Percentiles rank a stretch among this genome's conserved stretches.
Conservation (phyloP, 805 yeast genomes). For the Nakazawaea wyomingensis region DNA sequence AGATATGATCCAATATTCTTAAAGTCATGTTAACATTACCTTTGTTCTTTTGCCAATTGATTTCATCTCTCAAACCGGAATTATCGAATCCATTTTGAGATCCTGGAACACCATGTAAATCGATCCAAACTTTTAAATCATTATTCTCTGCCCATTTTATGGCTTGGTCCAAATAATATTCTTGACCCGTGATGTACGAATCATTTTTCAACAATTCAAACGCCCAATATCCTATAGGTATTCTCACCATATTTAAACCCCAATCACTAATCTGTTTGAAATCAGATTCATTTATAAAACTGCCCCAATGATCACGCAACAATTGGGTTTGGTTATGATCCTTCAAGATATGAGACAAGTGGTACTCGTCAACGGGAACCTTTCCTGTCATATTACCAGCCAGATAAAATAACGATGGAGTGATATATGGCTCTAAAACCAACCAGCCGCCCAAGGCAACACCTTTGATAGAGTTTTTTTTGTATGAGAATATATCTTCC, state of each 20-base stretch:
- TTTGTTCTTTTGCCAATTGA: slow-evolving; percentile 50
- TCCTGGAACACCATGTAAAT: slow-evolving; percentile 95
- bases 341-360: slow-evolving; percentile 58
- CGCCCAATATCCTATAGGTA: slow-evolving; percentile 97
- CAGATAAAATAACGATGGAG: slow-evolving; percentile 66
- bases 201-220: slow-evolving; percentile 56
- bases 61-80: slow-evolving; percentile 72
- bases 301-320: slow-evolving; percentile 68
- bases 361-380: slow-evolving; percentile 82
- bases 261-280: slow-evolving; percentile 49
- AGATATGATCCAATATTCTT: slow-evolving; percentile 47
- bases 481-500: background rate
- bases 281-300: slow-evolving; percentile 73
- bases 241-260: slow-evolving; percentile 82
- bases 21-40: slow-evolving; percentile 49
- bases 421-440: slow-evolving; percentile 80
- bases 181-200: slow-evolving; percentile 86
- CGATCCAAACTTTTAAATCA: slow-evolving; percentile 78
- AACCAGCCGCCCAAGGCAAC: slow-evolving; percentile 91
- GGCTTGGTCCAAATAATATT: slow-evolving; percentile 66
- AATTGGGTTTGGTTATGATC: slow-evolving; percentile 44
- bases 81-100: slow-evolving; percentile 96
- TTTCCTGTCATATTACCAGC: slow-evolving; percentile 35
- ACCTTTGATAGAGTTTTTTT: slow-evolving; percentile 35
- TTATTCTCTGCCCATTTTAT: slow-evolving; percentile 65